Evolutionary conservation across 1,284 basidiomycete genomes (phyloP), one percentile per base, ranked within the genome.

Genomic region (Boletus semigastroideus): DNA sequence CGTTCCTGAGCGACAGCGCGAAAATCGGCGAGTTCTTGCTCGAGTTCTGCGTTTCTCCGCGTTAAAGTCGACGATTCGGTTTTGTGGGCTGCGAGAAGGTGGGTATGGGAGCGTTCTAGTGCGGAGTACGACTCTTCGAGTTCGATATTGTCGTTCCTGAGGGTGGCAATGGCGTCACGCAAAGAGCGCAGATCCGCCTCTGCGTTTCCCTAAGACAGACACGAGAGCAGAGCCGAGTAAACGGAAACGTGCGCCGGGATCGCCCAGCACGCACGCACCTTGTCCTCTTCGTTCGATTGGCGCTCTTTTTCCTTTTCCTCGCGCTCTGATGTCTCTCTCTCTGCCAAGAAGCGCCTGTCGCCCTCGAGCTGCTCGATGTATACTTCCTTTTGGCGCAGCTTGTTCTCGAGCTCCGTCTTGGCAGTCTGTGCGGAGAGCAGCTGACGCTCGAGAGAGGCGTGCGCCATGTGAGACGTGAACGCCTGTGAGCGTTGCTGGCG

Each of bases 281-380:
- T 84, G 53, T 82, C 79, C 52, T 79, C 75, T 10, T 74, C 72
- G 45, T 71, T 67, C 38, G 75, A 74, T 1, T 60, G 65, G 9
- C 76, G 70, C 51, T 86, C 65, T 72, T 37, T 72, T 49, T 77
- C 74, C 10, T 65, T 70, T 25, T 77, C 71, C 52, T 84, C 78
- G 2, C 72, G 69, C 48, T 88, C 86, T 56, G 78, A 80, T 59
- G 82, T 78, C 54, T 83, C 79, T 16, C 77, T 65, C 58, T 86
- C 82, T 0, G 82, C 69, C 37, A 87, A 72, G 71, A 74, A 87
- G 17, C 84, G 71, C 31, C 85, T 67, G 61, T 90, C 87, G n/a
- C 77, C 72, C 60, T 87, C 82, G 5, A 89, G 72, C 44, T 78
- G 68, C 42, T 84, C 84, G 22, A 67, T 81, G 57, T 81, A 77